Evolutionary conservation across 768 basidiomycete species (phyloP).

Genomic region (Collybiopsis luxurians): DNA sequence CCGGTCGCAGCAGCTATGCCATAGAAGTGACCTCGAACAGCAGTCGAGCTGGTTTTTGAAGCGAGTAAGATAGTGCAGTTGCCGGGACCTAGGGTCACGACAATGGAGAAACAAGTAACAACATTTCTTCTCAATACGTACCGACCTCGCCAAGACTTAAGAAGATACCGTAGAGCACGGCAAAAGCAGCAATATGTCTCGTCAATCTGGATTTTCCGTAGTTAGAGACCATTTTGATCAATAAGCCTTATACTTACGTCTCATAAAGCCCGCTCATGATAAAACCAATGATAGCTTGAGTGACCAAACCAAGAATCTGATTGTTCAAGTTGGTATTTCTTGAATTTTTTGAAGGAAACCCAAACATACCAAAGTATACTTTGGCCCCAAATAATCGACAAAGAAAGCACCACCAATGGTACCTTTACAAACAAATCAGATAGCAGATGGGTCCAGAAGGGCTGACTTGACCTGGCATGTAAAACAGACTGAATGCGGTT

Average conservation of each 20-base stretch:
- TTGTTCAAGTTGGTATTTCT: constrained; percentile 2
- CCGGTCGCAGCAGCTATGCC: constrained; percentile 84
- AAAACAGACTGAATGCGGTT: constrained; percentile 45
- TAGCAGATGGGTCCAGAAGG: neutral
- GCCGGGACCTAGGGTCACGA: constrained; percentile 56
- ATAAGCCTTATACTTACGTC: constrained; percentile 28
- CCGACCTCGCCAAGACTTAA: constrained; percentile 86
- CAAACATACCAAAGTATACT: constrained; percentile 64
- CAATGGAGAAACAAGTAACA: neutral
- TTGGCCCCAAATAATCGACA: constrained; percentile 75
- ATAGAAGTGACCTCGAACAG: constrained; percentile 82
- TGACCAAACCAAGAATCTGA: constrained; percentile 64
- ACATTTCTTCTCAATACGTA: constrained; percentile 17
- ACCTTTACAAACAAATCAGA: constrained; percentile 13
- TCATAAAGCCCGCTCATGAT: constrained; percentile 87
- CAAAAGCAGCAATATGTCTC: constrained; percentile 66
- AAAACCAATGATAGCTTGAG: constrained; percentile 78
- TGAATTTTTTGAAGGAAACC: constrained; percentile 4
- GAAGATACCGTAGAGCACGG: constrained; percentile 90
- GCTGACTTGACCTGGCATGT: constrained; percentile 43
- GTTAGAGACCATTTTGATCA: too few relatives aligned
- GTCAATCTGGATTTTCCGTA: too few relatives aligned
- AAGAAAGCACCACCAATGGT: constrained; percentile 73
- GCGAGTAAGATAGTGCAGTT: constrained; percentile 86
- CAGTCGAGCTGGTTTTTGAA: constrained; percentile 82